A percentile compares a stretch with the other conserved stretches of the same genome.
phyloP scores from a whole-genome alignment of 2,329 filamentous ascomycete genomes.

The Neurospora sp. region DNA sequence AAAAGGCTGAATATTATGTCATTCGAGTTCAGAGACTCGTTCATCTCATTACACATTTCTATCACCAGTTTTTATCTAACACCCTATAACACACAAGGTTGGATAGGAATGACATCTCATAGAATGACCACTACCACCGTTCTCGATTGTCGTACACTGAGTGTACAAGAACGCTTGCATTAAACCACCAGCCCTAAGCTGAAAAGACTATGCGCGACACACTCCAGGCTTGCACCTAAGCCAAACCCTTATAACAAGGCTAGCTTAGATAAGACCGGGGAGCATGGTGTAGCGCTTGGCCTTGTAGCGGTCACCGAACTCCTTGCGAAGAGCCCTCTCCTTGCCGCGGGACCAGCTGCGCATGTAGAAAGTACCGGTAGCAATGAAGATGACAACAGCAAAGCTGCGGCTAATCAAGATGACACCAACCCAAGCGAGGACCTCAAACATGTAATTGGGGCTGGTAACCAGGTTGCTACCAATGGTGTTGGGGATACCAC shows the following conservation, averaged over 20 bases:
- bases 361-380: conserved; percentile 70
- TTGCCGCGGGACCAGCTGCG: conserved; percentile 81
- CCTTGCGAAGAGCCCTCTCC: conserved; percentile 78
- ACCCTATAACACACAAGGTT: background rate
- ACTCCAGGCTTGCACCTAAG: background rate
- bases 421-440: conserved; percentile 76
- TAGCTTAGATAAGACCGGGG: conserved; percentile 60
- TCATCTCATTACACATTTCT: background rate
- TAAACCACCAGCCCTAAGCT: background rate
- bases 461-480: conserved; percentile 84
- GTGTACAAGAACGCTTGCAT: background rate
- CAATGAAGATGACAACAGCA: conserved; percentile 66
- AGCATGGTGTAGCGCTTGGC: conserved; percentile 82
- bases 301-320: conserved; percentile 91
- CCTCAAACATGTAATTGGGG: conserved; percentile 95
- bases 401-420: conserved; percentile 71
- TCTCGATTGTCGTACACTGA: background rate
- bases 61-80: background rate
- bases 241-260: background rate
- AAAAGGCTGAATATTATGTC: background rate
- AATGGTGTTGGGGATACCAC: conserved; percentile 77
- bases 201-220: background rate
- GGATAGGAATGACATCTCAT: background rate
- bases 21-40: background rate
- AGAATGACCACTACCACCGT: background rate